Evolutionary conservation across 75 land plant species (phyloP).

Genomic region (Chamaecyparis obtusa): DNA sequence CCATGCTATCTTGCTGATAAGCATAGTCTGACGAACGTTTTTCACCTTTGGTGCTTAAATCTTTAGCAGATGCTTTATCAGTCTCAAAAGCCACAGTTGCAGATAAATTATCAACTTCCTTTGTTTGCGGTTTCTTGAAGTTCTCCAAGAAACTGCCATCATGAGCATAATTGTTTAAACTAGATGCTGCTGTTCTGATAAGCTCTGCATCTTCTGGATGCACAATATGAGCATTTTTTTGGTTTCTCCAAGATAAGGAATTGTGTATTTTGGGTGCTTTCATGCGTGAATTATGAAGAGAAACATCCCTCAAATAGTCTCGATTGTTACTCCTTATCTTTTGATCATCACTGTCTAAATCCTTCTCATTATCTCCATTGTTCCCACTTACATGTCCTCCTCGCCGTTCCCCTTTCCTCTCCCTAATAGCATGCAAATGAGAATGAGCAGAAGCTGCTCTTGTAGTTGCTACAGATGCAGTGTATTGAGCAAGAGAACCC

Average conservation of each 20-base stretch:
- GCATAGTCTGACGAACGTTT: background rate
- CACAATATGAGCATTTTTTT: conserved; percentile 22
- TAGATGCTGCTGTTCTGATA: conserved; percentile 51
- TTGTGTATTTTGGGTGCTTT: conserved; percentile 60
- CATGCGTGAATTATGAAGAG: conserved; percentile 55
- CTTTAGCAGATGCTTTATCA: background rate
- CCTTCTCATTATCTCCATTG: conserved; percentile 16
- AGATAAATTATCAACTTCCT: conserved; percentile 10
- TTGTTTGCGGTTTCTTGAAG: conserved; percentile 17
- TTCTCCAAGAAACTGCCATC: conserved; percentile 74
- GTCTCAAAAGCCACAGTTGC: conserved; percentile 5
- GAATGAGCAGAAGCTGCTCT: conserved; percentile 81
- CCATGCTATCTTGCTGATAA: background rate
- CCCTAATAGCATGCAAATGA: conserved; percentile 85
- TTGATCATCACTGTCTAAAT: conserved; percentile 35
- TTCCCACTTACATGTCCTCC: conserved; percentile 11
- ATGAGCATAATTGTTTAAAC: conserved; percentile 65
- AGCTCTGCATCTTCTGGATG: conserved; percentile 54
- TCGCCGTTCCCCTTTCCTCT: conserved; percentile 48
- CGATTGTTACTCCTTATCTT: conserved; percentile 23
- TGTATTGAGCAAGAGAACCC: conserved; percentile 75
- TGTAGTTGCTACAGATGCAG: conserved; percentile 50
- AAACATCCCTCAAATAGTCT: conserved; percentile 51
- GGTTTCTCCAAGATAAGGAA: conserved; percentile 71
- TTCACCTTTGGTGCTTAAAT: conserved; percentile 6